Conservation (phyloP, 2,329 filamentous ascomycete species). For the Microdochium paspali region DNA sequence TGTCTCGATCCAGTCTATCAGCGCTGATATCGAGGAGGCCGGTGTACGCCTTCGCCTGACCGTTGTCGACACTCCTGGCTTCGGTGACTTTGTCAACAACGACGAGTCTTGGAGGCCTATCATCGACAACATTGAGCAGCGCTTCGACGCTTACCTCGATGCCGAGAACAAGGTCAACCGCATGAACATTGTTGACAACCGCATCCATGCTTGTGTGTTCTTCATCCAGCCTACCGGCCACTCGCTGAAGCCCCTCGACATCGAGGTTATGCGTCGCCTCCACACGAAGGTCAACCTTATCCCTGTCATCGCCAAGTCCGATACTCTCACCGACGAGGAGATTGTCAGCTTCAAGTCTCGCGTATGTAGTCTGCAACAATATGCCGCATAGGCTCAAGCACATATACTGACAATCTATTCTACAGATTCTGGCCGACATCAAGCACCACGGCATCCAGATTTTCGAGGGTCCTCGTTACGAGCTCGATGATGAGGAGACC, state of each 20-base stretch:
- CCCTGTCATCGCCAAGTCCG: slow-evolving; percentile 96
- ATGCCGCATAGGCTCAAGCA: not conserved
- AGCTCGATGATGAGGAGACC: slow-evolving; percentile 98
- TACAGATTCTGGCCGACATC: slow-evolving; percentile 90
- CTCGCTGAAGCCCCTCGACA: slow-evolving; percentile 95
- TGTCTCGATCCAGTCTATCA: slow-evolving; percentile 89
- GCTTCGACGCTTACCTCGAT: slow-evolving; percentile 96
- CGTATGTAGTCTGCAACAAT: slow-evolving; percentile 48
- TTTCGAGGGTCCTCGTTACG: slow-evolving; percentile 96
- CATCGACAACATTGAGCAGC: slow-evolving; percentile 98
- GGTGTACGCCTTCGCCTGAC: slow-evolving; percentile 93
- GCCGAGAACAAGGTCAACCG: slow-evolving; percentile 99
- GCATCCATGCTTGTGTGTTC: slow-evolving; percentile 97
- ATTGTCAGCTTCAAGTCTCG: slow-evolving; percentile 90
- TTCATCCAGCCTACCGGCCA: slow-evolving; percentile 99
- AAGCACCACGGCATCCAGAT: slow-evolving; percentile 97
- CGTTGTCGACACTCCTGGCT: slow-evolving; percentile 95
- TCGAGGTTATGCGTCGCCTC: slow-evolving; percentile 97
- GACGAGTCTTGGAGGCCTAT: slow-evolving; percentile 99
- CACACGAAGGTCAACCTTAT: slow-evolving; percentile 99
- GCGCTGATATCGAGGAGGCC: slow-evolving; percentile 95
- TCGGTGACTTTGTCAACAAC: slow-evolving; percentile 99
- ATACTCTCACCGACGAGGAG: slow-evolving; percentile 96
- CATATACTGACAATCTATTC: slow-evolving; percentile 5
- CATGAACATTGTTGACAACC: slow-evolving; percentile 99